Conservation (phyloP, 495 filamentous ascomycete genomes). For the Neurospora tetrasperma region DNA sequence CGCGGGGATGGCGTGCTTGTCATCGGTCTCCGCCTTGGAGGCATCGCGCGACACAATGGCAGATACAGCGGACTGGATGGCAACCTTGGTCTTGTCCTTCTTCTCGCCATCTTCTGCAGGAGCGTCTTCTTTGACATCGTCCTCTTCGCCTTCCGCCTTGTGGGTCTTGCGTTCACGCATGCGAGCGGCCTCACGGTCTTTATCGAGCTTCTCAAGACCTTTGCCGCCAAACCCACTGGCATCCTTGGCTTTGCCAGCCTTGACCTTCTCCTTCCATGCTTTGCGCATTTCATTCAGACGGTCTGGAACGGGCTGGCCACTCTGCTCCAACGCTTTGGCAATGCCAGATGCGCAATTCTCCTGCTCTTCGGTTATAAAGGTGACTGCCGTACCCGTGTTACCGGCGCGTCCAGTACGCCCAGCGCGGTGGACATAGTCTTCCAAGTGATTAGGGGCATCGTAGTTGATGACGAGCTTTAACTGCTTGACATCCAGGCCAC, state of each 20-base stretch:
- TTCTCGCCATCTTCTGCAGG: constrained; percentile 44
- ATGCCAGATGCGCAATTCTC: constrained; percentile 86
- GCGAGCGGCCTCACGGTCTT: constrained; percentile 77
- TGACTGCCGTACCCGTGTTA: constrained; percentile 88
- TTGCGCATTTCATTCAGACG: constrained; percentile 48
- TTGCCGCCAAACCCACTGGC: constrained; percentile 90
- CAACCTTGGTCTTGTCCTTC: constrained; percentile 51
- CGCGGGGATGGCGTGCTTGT: constrained; percentile 45
- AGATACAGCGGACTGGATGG: constrained; percentile 49
- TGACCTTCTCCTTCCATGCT: constrained; percentile 78
- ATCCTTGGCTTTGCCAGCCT: constrained; percentile 80
- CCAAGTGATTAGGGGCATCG: constrained; percentile 90
- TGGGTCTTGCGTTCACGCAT: constrained; percentile 77
- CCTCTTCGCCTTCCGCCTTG: constrained; percentile 82
- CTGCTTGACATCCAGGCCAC: constrained; percentile 94
- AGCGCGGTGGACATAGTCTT: constrained; percentile 96
- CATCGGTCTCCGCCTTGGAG: constrained; percentile 18
- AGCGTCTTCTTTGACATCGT: constrained; percentile 76
- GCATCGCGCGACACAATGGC: constrained; percentile 43
- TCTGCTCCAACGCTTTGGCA: constrained; percentile 86
- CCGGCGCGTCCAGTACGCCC: constrained; percentile 93
- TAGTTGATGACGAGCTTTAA: constrained; percentile 95
- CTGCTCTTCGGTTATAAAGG: constrained; percentile 85
- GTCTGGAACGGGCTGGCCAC: constrained; percentile 71
- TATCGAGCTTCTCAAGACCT: constrained; percentile 81